phyloP scores from a whole-genome alignment of 2,329 filamentous ascomycete species.

The Neonectria sp. region DNA sequence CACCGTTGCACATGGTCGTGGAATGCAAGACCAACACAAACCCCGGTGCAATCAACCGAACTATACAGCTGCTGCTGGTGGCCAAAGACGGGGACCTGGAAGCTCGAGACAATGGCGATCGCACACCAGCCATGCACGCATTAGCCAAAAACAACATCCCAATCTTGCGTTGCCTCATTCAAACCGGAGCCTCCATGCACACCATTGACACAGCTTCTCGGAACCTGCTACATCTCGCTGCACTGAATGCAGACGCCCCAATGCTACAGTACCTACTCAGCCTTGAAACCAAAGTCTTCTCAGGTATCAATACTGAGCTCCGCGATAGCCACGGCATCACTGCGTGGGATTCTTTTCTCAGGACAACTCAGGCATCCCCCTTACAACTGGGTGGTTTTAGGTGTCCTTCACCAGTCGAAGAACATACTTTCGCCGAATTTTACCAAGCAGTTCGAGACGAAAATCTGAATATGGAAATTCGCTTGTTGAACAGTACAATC shows the following conservation, averaged over 20 bases:
- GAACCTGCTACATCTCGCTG: constrained; percentile 3
- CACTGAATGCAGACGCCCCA: not conserved
- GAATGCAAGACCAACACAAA: not conserved
- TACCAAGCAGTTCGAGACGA: constrained; percentile 15
- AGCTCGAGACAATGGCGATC: not conserved
- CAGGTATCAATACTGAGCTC: not conserved
- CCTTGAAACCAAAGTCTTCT: not conserved
- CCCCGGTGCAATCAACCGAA: not conserved
- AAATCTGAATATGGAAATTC: constrained; percentile 4
- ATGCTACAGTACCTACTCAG: not conserved
- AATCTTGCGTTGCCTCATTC: constrained; percentile 4
- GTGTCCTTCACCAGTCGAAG: not conserved
- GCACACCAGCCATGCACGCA: not conserved
- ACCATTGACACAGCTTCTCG: fast-evolving
- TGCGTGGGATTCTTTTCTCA: constrained; percentile 3
- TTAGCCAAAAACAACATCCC: not conserved
- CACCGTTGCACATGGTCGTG: not conserved
- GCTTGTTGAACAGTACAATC: not conserved
- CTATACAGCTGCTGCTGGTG: not conserved
- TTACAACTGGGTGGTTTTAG: not conserved
- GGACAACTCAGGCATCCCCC: too few species aligned
- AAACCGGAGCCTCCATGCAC: not conserved
- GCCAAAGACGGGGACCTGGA: not conserved
- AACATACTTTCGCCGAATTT: not conserved
- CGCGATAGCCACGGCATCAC: not conserved